Evolutionary conservation across 495 filamentous ascomycete species (phyloP), one percentile per base, ranked within the genome.

Genomic region (Lasiosphaeria hispida): DNA sequence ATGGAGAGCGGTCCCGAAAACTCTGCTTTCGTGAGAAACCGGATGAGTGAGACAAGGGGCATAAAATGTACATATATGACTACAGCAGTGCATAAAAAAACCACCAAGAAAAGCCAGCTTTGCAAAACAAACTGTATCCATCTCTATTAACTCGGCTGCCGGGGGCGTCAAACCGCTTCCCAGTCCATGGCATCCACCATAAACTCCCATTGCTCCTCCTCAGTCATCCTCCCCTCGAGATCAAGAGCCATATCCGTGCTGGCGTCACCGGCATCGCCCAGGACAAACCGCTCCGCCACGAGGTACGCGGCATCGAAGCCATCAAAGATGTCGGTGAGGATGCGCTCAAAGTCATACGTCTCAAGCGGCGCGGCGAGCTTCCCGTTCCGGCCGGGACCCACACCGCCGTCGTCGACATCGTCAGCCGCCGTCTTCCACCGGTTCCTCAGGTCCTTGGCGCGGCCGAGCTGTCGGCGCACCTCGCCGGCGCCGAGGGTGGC

Each of bases 101-200:
- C n/a, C n/a, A n/a, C n/a, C n/a, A n/a, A 30, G 23, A 30, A 30
- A 30, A 30, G 23, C 5, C 23, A 5, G 5, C 23, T 30, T 30
- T 30, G 23, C 23, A 30, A 30, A 30, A 30, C 5, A 30, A 2
- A 2, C 23, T 5, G 2, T 30, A 5, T 30, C 23, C 23, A 30
- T 30, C 23, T 30, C 23, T 2, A 30, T 5, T 30, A 30, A 2
- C 23, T 30, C 5, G 23, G 5, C 23, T 30, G n/a, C n/a, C n/a
- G n/a, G n/a, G n/a, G n/a, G n/a, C 15, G 9, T 69, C 60, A 80
- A 34, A 85, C 79, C 15, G 76, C 77, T 59, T 85, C 79, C 83
- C 82, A 83, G 60, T 87, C 84, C 84, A 87, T 87, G 0, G 83
- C 84, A 61, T 86, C 83, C 15, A 82, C 78, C 72, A 86, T 84